Base-by-base conservation (phyloP, 2,329 filamentous ascomycete species). In the Microdochium paspali region DNA sequence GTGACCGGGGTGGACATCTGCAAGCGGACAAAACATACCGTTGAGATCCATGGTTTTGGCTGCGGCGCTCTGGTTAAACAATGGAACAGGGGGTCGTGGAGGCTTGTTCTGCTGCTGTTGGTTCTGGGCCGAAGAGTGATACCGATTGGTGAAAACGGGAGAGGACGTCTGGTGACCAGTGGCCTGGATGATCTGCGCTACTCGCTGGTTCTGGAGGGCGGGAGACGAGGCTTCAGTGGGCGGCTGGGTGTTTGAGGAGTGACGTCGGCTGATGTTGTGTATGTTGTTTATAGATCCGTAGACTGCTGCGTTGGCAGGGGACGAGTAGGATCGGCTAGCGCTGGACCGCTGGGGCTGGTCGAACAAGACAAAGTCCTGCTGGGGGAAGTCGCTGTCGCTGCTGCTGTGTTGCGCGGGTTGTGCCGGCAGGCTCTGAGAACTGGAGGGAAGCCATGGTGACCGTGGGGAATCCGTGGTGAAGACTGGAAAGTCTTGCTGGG, bases 361-460 rank as follows among this genome's bases (percentile, higher is more conserved):
- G 82, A 83, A 87, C 75, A 90, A 80, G 70, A 87, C 82, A 66
- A 90, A 90, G 82, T 90, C 85, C 74, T 84, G 76, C 61, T 78
- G 78, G 49, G 68, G 73, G 57, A 73, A 70, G 65, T 69, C 73
- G 69, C 62, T 67, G 65, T 64, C 67, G 71, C 66, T 68, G 66
- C 60, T 62, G 70, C 61, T 66, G 71, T 79, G 69, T 57, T 72
- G 77, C 71, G 74, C 74, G 71, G 77, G 66, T 70, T 69, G 58
- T 72, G 77, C 80, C 80, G 78, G 78, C 77, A 73, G 76, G 75
- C 71, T 77, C 66, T 72, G 60, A 62, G 74, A 72, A 73, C 72
- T 80, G 73, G 81, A 82, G 77, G 84, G 79, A 82, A 77, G 84
- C 86, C 86, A 90, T 90, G 77, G 60, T 89, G 81, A 80, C 71